Percentiles rank a stretch among this genome's conserved stretches.
These are phyloP conservation scores for Perkinsus olseni DNA, from an alignment of 169 alveolate species.

Conservation along the genomic window DNA sequence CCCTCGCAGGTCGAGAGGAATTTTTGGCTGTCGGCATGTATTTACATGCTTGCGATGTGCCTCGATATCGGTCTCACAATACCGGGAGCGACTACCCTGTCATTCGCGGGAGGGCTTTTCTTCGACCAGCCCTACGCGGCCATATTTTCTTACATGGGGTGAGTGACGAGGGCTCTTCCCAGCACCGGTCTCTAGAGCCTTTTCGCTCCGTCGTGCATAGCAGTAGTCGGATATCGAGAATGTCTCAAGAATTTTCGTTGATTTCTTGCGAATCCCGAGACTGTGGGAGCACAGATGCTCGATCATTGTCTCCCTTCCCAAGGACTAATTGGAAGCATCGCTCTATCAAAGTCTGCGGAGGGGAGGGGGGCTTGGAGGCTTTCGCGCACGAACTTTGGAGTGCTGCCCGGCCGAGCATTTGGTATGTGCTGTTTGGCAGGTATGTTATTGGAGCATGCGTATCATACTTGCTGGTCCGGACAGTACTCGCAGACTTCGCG, in stretches of 20 bases:
- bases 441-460: constrained; percentile 7
- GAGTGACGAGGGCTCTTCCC: background rate
- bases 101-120: constrained; percentile 11
- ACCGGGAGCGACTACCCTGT: constrained; percentile 5
- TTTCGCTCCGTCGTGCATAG: background rate
- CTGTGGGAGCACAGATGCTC: no score
- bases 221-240: no score
- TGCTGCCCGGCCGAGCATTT: no score
- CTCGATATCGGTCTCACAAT: background rate
- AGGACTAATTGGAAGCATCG: no score
- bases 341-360: no score
- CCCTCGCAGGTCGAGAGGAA: background rate
- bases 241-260: no score
- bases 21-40: background rate
- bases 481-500: constrained; percentile 5
- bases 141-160: background rate
- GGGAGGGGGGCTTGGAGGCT: no score
- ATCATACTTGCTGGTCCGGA: background rate
- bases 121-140: constrained; percentile 18
- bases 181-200: background rate
- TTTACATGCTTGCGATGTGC: background rate
- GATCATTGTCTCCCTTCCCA: no score
- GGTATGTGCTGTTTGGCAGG: no score
- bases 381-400: no score
- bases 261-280: no score